Evolutionary conservation across 495 filamentous ascomycete genomes (phyloP).

Genomic region (Penicillium robsamsonii): DNA sequence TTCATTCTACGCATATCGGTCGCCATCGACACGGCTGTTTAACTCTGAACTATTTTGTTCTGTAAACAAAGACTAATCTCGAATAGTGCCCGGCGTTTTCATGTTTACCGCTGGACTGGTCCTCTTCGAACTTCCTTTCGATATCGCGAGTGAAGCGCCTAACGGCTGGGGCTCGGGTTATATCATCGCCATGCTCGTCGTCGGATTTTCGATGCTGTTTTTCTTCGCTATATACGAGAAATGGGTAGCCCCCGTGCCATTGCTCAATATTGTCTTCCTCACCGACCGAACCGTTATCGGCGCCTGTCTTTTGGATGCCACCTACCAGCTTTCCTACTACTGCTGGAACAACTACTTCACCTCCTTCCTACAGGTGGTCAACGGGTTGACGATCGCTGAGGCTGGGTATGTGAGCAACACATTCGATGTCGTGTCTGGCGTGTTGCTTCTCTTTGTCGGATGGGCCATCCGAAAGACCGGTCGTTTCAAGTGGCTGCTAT

Average conservation of each 20-base stretch:
- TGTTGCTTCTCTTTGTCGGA: conserved; percentile 42
- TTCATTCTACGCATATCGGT: no score
- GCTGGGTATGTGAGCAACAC: conserved; percentile 49
- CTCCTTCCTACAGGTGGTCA: conserved; percentile 67
- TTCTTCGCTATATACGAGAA: conserved; percentile 54
- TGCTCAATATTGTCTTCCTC: conserved; percentile 53
- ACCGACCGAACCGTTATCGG: conserved; percentile 50
- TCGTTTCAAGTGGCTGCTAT: conserved; percentile 47
- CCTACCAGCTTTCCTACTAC: conserved; percentile 47
- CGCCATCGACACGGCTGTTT: neutral
- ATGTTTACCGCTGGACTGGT: conserved; percentile 53
- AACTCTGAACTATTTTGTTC: neutral
- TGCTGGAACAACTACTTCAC: conserved; percentile 44
- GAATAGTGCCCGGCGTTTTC: conserved; percentile 41
- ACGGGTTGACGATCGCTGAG: conserved; percentile 49
- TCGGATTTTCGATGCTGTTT: conserved; percentile 49
- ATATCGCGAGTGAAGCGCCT: conserved; percentile 38
- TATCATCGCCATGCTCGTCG: conserved; percentile 50
- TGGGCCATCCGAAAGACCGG: conserved; percentile 48
- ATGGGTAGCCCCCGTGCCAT: conserved; percentile 44
- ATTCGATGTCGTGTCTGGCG: conserved; percentile 44
- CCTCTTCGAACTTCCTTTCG: conserved; percentile 56
- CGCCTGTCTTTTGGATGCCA: conserved; percentile 52
- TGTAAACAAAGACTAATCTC: neutral
- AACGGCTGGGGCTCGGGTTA: conserved; percentile 38